These are phyloP conservation scores for Pyricularia pennisetigena DNA, from an alignment of 2,329 filamentous ascomycete genomes.

Conservation along the genomic window DNA sequence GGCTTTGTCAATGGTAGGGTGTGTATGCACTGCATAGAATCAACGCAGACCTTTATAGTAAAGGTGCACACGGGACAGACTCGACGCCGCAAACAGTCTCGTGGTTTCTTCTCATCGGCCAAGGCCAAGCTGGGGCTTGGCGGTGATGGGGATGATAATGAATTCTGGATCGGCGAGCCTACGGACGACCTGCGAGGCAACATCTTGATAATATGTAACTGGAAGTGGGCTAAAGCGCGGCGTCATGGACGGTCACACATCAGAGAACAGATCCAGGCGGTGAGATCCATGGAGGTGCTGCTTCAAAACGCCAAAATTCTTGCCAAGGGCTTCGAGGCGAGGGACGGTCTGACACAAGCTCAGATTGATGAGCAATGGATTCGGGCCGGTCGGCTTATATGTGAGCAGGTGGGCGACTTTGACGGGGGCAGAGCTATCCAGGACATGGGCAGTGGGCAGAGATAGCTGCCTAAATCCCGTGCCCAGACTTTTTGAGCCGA, in stretches of 20 bases:
- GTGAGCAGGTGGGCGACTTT: not conserved
- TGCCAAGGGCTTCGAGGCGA: not conserved
- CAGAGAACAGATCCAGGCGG: not conserved
- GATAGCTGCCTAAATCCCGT: too few species aligned
- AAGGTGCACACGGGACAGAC: not conserved
- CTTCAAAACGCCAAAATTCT: not conserved
- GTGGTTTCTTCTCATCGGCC: not conserved
- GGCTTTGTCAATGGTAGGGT: not conserved
- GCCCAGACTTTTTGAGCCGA: not conserved
- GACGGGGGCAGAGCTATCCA: not conserved
- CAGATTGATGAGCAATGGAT: not conserved
- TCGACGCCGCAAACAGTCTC: not conserved
- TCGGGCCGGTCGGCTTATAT: not conserved
- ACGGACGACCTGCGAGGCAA: not conserved
- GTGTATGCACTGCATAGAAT: not conserved
- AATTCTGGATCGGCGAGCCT: not conserved
- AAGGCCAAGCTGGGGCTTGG: not conserved
- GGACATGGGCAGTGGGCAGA: not conserved
- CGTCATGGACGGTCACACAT: not conserved
- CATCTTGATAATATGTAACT: not conserved
- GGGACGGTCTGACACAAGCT: not conserved
- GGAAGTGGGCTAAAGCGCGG: not conserved
- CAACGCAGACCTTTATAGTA: not conserved
- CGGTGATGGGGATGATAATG: too few species aligned
- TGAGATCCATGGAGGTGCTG: not conserved